Conservation (phyloP, 805 yeast genomes). For the Millerago galiae region DNA sequence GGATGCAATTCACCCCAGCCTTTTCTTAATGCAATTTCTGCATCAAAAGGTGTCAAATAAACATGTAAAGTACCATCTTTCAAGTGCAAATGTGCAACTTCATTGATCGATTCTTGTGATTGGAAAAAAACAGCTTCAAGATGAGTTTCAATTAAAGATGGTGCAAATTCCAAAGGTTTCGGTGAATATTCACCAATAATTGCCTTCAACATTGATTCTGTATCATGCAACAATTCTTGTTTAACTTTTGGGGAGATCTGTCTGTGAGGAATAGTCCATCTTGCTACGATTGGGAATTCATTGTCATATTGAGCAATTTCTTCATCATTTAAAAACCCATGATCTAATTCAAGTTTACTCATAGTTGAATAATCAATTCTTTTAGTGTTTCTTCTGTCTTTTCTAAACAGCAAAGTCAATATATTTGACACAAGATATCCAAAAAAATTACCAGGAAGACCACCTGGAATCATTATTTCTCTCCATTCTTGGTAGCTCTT, state of each 20-base stretch:
- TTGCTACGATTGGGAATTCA: not conserved
- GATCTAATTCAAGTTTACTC: not conserved
- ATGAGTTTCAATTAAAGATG: not conserved
- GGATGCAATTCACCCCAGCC: not conserved
- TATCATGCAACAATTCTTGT: not conserved
- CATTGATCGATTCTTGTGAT: not conserved
- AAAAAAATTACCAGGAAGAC: not conserved
- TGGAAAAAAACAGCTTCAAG: not conserved
- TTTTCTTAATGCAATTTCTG: not conserved
- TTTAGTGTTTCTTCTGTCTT: not conserved
- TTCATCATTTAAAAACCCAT: not conserved
- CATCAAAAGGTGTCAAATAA: not conserved
- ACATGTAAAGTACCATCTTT: not conserved
- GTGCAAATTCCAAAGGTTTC: not conserved
- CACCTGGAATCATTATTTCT: not conserved
- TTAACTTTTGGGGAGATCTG: not conserved
- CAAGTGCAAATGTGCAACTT: not conserved
- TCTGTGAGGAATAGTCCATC: not conserved
- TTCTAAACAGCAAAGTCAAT: not conserved
- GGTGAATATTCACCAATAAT: not conserved
- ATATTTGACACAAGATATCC: not conserved
- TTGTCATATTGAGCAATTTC: not conserved
- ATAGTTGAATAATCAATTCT: not conserved
- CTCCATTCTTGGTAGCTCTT: not conserved
- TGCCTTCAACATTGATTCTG: not conserved